Percentiles rank a stretch among this genome's conserved stretches.
phyloP scores from a whole-genome alignment of 1,284 basidiomycete genomes.

The Cutaneotrichosporon dermatis region DNA sequence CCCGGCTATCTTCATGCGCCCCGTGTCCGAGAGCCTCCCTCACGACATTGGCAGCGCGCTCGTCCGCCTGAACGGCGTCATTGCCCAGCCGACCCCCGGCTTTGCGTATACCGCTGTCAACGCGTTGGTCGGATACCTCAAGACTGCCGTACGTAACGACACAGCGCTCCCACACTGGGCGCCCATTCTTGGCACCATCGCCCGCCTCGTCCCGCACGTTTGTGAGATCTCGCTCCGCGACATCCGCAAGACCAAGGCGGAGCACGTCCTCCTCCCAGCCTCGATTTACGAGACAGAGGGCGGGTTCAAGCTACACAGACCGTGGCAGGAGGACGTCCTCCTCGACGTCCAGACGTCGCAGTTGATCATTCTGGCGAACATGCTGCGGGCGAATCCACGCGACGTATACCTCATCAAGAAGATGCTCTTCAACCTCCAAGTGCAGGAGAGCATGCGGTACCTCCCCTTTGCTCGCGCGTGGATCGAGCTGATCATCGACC shows the following conservation, averaged over 20 bases:
- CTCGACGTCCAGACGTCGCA: constrained; percentile 67
- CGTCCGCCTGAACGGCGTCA: constrained; percentile 56
- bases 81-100: constrained; percentile 57
- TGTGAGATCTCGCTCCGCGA: constrained; percentile 68
- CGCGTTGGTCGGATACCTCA: constrained; percentile 65
- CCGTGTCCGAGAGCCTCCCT: constrained; percentile 60
- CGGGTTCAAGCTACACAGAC: constrained; percentile 47
- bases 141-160: constrained; percentile 54
- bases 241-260: constrained; percentile 67
- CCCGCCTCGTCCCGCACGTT: constrained; percentile 60
- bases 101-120: constrained; percentile 66
- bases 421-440: constrained; percentile 59
- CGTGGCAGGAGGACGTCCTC: constrained; percentile 54
- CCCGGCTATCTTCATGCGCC: constrained; percentile 57
- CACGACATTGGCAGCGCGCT: constrained; percentile 54
- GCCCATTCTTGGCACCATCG: constrained; percentile 57
- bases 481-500: constrained; percentile 62
- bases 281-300: constrained; percentile 54
- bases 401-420: constrained; percentile 69
- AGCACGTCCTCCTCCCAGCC: constrained; percentile 62
- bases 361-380: constrained; percentile 62
- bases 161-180: constrained; percentile 56
- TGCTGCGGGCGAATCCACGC: constrained; percentile 64
- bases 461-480: constrained; percentile 61
- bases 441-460: constrained; percentile 30